Evolutionary conservation across 2,329 filamentous ascomycete genomes (phyloP), one percentile per base, ranked within the genome.

Genomic region (Pseudogymnoascus sp.): DNA sequence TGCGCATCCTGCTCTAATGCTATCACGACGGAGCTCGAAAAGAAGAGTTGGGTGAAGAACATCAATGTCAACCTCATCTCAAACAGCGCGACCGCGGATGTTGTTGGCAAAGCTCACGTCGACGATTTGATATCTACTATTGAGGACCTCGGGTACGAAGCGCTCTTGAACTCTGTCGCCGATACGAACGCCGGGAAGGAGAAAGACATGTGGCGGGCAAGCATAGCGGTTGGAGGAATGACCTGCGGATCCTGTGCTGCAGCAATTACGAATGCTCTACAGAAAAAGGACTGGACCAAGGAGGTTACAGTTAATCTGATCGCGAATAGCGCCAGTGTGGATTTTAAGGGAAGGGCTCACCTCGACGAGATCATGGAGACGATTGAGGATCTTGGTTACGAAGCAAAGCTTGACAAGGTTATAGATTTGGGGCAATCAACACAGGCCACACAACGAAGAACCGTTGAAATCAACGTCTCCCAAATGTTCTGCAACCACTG

Each of bases 401-500:
- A 88, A 36, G 86, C 85, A 28, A 76, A 80, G 0, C 74, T 90
- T 13, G 82, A 85, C 68, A 79, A 79, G 31, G 76, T 83, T 10
- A 70, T 8, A 13, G 28, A 57, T 11, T 19, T 57, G 28, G 51
- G 28, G n/a, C 25, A 34, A 19, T 57, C 11, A 14, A 13, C 51
- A 19, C 25, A 57, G 25, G 51, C 51, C n/a, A 57, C 51, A 11
- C 60, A 61, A 7, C 62, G 64, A 13, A 66, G 89, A 57, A 85
- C 84, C 0, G 81, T 91, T 2, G 83, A 87, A 63, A 85, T 93
- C 64, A 76, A 76, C 41, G 79, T 93, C 60, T 82, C 89, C 61
- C 90, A 90, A 60, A 87, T 93, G 77, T 91, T 89, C 74, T 93
- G 90, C 75, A 79, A 83, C 13, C 85, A 90, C 70, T 93, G 90